Conservation (phyloP, 345 rosid genomes). For the Arabis alpina region DNA sequence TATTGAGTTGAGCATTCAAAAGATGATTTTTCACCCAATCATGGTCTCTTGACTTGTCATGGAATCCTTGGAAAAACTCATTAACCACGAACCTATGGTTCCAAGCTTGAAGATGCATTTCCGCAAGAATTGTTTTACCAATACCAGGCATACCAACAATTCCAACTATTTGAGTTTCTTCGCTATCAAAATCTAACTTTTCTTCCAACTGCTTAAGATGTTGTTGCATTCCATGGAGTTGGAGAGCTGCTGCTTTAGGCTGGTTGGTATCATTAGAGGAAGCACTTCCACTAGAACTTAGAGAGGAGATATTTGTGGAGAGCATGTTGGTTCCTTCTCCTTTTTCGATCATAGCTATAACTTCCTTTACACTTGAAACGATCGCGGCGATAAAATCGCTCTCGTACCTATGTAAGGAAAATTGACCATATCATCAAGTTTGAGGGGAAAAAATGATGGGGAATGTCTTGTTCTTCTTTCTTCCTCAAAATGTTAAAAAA, state of each 20-base stretch:
- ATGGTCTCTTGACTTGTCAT: no score
- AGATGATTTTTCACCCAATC: neutral
- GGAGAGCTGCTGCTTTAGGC: neutral
- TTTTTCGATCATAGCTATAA: no score
- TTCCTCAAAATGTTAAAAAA: no score
- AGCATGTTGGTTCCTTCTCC: no score
- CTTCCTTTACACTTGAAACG: no score
- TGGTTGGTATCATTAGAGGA: neutral
- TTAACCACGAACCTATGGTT: no score
- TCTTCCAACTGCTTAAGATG: neutral
- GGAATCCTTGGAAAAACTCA: neutral
- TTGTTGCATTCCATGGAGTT: neutral
- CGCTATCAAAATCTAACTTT: neutral
- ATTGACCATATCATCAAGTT: no score
- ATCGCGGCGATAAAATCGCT: no score
- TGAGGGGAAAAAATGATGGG: no score
- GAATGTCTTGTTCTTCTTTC: no score
- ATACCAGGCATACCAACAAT: slow-evolving; percentile 24
- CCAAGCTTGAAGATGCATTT: neutral
- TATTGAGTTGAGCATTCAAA: no score
- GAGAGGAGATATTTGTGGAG: neutral
- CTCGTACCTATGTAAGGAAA: no score
- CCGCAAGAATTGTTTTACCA: neutral
- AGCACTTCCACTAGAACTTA: neutral
- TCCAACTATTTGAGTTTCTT: neutral